These are phyloP conservation scores for Tuber microsphaerosporum DNA, from an alignment of 495 filamentous ascomycete genomes.

Conservation along the genomic window DNA sequence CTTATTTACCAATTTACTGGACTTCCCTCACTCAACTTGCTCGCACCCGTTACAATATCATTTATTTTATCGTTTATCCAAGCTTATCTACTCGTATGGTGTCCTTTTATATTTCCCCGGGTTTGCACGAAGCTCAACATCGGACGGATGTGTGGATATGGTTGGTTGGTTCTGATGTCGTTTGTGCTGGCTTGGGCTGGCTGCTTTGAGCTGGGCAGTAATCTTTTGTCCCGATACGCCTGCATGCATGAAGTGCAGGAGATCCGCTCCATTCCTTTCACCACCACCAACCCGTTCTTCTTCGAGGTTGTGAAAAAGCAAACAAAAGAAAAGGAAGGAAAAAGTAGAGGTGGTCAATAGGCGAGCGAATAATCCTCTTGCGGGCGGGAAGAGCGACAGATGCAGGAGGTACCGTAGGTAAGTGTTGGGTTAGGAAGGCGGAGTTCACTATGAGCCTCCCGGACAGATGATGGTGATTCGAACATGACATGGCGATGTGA, in stretches of 20 bases:
- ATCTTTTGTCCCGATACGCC: slow-evolving; percentile 1
- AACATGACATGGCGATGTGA: neutral
- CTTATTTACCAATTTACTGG: neutral
- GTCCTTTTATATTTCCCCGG: neutral
- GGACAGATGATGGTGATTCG: neutral
- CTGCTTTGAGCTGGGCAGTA: neutral
- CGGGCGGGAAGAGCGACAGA: slow-evolving; percentile 24
- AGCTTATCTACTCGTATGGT: neutral
- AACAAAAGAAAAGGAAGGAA: neutral
- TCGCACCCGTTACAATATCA: neutral
- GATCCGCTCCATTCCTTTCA: slow-evolving; percentile 11
- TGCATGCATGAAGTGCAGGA: slow-evolving; percentile 21
- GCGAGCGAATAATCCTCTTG: slow-evolving; percentile 27
- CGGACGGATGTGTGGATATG: neutral
- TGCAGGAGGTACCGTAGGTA: neutral
- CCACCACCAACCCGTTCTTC: slow-evolving; percentile 11
- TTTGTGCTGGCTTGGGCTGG: neutral
- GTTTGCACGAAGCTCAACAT: neutral
- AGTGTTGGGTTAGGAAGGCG: neutral
- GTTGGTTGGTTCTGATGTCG: neutral
- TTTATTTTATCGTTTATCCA: neutral
- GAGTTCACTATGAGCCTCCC: neutral
- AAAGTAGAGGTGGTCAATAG: slow-evolving; percentile 13
- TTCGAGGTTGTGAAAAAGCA: slow-evolving; percentile 9
- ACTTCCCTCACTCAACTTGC: neutral